phyloP scores from a whole-genome alignment of 75 land plant species.

The Isoetes taiwanensis region DNA sequence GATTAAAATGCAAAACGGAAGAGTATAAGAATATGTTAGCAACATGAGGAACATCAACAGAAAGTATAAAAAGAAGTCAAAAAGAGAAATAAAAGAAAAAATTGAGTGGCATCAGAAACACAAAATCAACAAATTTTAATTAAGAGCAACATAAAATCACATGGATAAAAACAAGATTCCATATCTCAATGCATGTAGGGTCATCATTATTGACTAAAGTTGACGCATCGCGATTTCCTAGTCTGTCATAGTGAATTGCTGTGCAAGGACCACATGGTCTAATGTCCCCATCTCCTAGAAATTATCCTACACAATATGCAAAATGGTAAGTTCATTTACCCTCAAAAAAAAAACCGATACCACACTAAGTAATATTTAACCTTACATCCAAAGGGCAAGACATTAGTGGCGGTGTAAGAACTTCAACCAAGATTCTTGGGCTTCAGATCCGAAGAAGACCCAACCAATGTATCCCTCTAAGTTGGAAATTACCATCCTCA shows the following conservation, averaged over 20 bases:
- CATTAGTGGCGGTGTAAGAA: conserved; percentile 12
- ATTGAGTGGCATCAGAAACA: not conserved
- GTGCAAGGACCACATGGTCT: conserved; percentile 99
- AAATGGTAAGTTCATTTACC: not conserved
- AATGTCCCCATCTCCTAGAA: conserved; percentile 99
- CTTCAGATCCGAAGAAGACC: no score
- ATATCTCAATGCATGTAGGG: conserved; percentile 93
- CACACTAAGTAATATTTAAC: conserved; percentile 22
- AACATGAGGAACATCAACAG: no score
- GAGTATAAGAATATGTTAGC: no score
- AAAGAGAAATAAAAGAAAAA: not conserved
- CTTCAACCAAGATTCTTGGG: not conserved
- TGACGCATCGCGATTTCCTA: conserved; percentile 76
- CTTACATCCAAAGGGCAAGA: conserved; percentile 92
- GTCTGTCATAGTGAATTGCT: conserved; percentile 85
- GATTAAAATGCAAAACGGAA: no score
- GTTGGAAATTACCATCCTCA: no score
- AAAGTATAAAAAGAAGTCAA: not conserved
- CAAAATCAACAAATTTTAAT: not conserved
- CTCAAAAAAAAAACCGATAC: no score
- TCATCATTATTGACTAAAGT: conserved; percentile 89
- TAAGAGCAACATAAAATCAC: conserved; percentile 17
- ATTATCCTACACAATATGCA: conserved; percentile 45
- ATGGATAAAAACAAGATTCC: conserved; percentile 97
- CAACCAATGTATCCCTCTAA: no score